Base-by-base conservation (phyloP, 306 rosid species). In the Arachis stenosperma region DNA sequence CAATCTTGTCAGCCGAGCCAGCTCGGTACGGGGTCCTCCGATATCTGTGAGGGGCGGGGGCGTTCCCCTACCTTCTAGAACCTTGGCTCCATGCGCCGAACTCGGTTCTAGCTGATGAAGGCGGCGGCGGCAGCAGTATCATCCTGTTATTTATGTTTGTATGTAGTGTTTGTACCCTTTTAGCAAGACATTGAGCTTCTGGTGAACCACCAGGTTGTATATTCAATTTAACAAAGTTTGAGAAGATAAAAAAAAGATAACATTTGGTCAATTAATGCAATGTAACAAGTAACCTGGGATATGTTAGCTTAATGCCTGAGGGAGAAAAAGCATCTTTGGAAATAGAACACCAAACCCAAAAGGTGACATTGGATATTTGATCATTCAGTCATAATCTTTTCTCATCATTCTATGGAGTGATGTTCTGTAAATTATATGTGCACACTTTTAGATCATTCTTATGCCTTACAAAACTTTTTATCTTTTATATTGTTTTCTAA, bases 1-100 rank as follows among this genome's bases (percentile, higher is more conserved):
- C 3, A 88, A 89, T 71, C 90, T 92, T 14, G 89, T 92, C 74
- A 87, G 89, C 74, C 79, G 87, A 82, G 98, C 98, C 54, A 86
- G 89, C 74, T 74, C 92, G 5, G 71, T 73, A 1, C 78, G 71
- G 51, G 89, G 96, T 33, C 89, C 90, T 63, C 78, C 83, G 53
- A 14, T 75, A 48, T 92, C 96, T 10, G 77, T 89, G 75, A 84
- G 92, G 76, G 98, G 98, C 51, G 79, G 77, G 0, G 96, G 98
- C n/a, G 75, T 92, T 48, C 77, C 84, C 53, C 27, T 80, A 14
- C 84, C 84, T 11, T 80, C 84, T 47, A 69, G 84, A 75, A 27
- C 74, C 22, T 15, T 80, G 77, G 80, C 84, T 14, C 84, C 84
- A 12, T 77, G 70, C 41, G 75, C 70, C 30, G 74, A 75, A 75